These are phyloP conservation scores for Lachancea nothofagi DNA, from an alignment of 805 yeast species.

Conservation along the genomic window DNA sequence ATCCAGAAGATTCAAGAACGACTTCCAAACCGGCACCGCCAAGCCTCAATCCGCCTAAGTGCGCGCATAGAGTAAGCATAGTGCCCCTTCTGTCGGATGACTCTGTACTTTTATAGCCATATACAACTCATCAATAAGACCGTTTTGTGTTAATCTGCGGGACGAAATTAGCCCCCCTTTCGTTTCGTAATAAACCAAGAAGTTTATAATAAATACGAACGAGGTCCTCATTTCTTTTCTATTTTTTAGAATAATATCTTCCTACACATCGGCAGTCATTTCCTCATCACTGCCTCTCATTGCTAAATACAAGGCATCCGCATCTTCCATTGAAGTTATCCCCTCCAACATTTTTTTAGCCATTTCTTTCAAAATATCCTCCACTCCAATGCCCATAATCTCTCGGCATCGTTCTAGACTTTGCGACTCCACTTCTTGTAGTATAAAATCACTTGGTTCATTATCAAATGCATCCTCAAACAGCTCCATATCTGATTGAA, in stretches of 20 bases:
- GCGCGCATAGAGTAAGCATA: conserved; percentile 5
- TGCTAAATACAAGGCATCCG: conserved; percentile 64
- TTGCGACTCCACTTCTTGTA: conserved; percentile 35
- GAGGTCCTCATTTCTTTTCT: no score
- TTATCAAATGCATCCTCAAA: conserved; percentile 39
- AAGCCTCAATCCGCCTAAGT: conserved; percentile 60
- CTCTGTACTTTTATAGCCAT: conserved; percentile 12
- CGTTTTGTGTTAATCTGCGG: conserved; percentile 6
- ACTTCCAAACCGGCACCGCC: conserved; percentile 88
- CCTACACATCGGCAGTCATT: no score
- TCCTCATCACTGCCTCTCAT: conserved; percentile 35
- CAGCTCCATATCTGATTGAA: conserved; percentile 25
- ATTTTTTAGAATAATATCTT: no score
- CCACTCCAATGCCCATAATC: conserved; percentile 50
- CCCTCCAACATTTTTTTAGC: conserved; percentile 66
- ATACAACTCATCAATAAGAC: conserved; percentile 11
- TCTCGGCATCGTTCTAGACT: conserved; percentile 33
- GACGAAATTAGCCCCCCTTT: neutral
- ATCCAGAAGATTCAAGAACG: conserved; percentile 97
- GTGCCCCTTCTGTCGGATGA: conserved; percentile 1
- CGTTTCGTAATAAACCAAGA: no score
- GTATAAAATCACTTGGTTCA: conserved; percentile 37
- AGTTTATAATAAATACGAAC: no score
- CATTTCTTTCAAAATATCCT: conserved; percentile 56
- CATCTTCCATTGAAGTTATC: conserved; percentile 69